Conservation (phyloP, 2,329 filamentous ascomycete genomes). For the Penicillium italicum region DNA sequence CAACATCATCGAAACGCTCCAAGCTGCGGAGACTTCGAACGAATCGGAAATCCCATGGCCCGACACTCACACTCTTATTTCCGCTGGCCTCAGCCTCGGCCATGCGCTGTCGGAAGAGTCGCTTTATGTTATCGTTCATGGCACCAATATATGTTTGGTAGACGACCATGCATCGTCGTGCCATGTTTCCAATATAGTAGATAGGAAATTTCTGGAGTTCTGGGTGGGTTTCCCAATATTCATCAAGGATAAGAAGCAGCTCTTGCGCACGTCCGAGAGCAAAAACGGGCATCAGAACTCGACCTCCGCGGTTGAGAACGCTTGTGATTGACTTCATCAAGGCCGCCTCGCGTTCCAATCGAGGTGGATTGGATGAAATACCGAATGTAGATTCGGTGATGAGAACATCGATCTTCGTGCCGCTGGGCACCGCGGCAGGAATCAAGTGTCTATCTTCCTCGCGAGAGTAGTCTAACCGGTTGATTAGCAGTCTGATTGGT, state of each 20-base stretch:
- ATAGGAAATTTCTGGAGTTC: slow-evolving; percentile 90
- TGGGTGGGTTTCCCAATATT: slow-evolving; percentile 88
- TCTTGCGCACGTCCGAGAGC: slow-evolving; percentile 92
- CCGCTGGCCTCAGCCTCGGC: slow-evolving; percentile 81
- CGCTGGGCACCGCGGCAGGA: slow-evolving; percentile 82
- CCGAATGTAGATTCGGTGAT: slow-evolving; percentile 98
- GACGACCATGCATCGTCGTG: slow-evolving; percentile 95
- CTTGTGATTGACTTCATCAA: slow-evolving; percentile 94
- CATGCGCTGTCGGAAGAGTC: slow-evolving; percentile 88
- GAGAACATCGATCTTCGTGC: slow-evolving; percentile 88
- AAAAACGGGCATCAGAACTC: slow-evolving; percentile 92
- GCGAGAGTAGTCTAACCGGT: slow-evolving; percentile 71
- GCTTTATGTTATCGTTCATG: slow-evolving; percentile 99
- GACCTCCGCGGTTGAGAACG: slow-evolving; percentile 84
- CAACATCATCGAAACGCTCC: slow-evolving; percentile 93
- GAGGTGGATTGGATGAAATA: slow-evolving; percentile 87
- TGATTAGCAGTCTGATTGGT: neutral
- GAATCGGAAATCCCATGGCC: slow-evolving; percentile 95
- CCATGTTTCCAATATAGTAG: slow-evolving; percentile 94
- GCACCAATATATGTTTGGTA: slow-evolving; percentile 97
- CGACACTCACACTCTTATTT: slow-evolving; percentile 64
- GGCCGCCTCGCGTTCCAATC: slow-evolving; percentile 83
- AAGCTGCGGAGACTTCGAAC: slow-evolving; percentile 88
- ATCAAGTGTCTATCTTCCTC: slow-evolving; percentile 95
- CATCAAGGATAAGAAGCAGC: slow-evolving; percentile 87